Evolutionary conservation across 2,329 filamentous ascomycete genomes (phyloP), one percentile per base, ranked within the genome.

Genomic region (Camillea tinctor): DNA sequence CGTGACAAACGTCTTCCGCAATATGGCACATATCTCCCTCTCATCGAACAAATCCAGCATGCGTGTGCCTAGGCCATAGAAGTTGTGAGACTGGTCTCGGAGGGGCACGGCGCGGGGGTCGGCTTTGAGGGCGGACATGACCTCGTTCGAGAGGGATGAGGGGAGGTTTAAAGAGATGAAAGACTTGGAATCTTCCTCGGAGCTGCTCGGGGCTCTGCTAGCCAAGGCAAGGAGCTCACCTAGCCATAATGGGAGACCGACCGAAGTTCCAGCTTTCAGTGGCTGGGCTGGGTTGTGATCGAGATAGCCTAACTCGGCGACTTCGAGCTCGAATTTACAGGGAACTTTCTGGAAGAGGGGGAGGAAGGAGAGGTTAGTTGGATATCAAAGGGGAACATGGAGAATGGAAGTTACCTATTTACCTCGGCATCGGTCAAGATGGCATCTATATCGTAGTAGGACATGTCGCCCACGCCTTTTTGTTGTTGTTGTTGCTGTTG

Each of bases 31-130:
- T 58, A 97, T 88, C 61, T 86, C 85, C 51, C 74, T 74, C 74
- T 97, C 93, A 60, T 97, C 93, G 63, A 97, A 96, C 0, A 99
- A 77, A 60, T 97, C 93, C 62, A 98, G 80, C 76, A 97, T 93
- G 55, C 92, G 85, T 51, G 91, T 89, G 3, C 91, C 92, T 3
- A 98, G 83, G 22, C 86, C 88, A 77, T 97, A 98, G 69, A 97
- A 97, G 75, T 97, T 90, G 40, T 89, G 88, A 62, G 91, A 91
- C 74, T 95, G 86, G 58, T 91, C 88, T 54, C 94, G 87, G 50
- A 99, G 75, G 58, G 96, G 88, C 1, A 99, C 92, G 11, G 90
- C 89, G 57, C 90, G 88, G 0, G 95, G 89, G 72, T 97, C 93
- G 30, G 95, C 95, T 72, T 94, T 95, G 44, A 99, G 80, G 0